Conservation (phyloP, 441 rosid genomes). For the Francoa sonchifolia region DNA sequence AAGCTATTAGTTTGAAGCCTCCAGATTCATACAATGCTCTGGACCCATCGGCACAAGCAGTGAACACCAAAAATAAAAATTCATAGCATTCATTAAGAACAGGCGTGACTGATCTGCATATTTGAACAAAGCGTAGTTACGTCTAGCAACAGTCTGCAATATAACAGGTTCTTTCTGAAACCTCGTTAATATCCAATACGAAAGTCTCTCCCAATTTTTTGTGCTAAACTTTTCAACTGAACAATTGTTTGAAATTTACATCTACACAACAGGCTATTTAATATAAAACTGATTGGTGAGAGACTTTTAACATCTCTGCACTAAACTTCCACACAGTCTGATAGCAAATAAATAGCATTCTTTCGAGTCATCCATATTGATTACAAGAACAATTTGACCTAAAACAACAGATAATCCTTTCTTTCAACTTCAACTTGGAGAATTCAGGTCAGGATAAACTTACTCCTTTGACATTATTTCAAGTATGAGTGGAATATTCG, state of each 20-base stretch:
- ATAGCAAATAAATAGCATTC: too few species aligned
- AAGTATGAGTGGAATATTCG: slow-evolving; percentile 54
- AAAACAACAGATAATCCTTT: too few species aligned
- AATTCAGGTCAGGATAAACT: too few species aligned
- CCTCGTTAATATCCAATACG: background rate
- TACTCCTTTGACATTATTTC: slow-evolving; percentile 48
- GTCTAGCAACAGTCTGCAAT: background rate
- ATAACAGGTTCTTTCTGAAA: background rate
- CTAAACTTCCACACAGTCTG: too few species aligned
- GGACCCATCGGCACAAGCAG: slow-evolving; percentile 48
- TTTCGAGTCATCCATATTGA: too few species aligned
- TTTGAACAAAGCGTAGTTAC: background rate
- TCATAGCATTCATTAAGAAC: slow-evolving; percentile 70
- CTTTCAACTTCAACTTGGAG: too few species aligned
- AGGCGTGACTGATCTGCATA: slow-evolving; percentile 29
- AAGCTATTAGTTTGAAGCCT: slow-evolving; percentile 66
- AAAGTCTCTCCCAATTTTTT: too few species aligned
- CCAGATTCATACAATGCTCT: slow-evolving; percentile 36
- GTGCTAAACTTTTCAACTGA: too few species aligned
- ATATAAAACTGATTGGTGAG: background rate
- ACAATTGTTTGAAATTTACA: too few species aligned
- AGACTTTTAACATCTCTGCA: too few species aligned
- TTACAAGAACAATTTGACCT: too few species aligned
- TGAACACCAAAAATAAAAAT: slow-evolving; percentile 48
- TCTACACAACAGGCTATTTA: too few species aligned